Base-by-base conservation (phyloP, 805 yeast genomes). In the Henningerozyma blattae region DNA sequence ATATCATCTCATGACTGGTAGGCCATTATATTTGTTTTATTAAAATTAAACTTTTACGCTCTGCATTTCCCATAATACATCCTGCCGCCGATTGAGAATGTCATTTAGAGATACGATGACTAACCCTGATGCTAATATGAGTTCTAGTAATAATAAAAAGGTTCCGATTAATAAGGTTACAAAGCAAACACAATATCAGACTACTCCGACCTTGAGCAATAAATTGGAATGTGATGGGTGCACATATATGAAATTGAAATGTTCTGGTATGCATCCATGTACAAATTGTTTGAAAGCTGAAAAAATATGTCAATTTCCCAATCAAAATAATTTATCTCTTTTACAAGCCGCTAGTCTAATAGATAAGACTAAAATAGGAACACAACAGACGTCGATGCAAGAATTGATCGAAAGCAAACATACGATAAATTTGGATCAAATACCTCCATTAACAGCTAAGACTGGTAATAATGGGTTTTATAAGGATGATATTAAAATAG, bases 151-250 rank as follows among this genome's bases (percentile, higher is more conserved):
- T n/a, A n/a, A n/a, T n/a, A n/a, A n/a, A n/a, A n/a, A n/a, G n/a
- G n/a, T n/a, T n/a, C n/a, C n/a, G n/a, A n/a, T n/a, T n/a, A n/a
- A n/a, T n/a, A n/a, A n/a, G n/a, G n/a, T n/a, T n/a, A n/a, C n/a
- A n/a, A n/a, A n/a, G n/a, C n/a, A n/a, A n/a, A n/a, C n/a, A n/a
- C n/a, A n/a, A n/a, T n/a, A n/a, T n/a, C n/a, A n/a, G n/a, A n/a
- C n/a, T n/a, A n/a, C n/a, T n/a, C n/a, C n/a, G n/a, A n/a, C n/a
- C n/a, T n/a, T n/a, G n/a, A n/a, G n/a, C n/a, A n/a, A n/a, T n/a
- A n/a, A n/a, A n/a, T n/a, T n/a, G n/a, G n/a, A n/a, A n/a, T 55
- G 60, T 33, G 51, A 55, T 28, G 51, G 49, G 30, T 55, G 60
- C 33, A 43, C 58, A 18, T 47, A 48, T 28, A 47, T 56, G 27